Evolutionary conservation across 2,329 filamentous ascomycete species (phyloP), one percentile per base, ranked within the genome.

Genomic region (Penicillium fuscoglaucum): DNA sequence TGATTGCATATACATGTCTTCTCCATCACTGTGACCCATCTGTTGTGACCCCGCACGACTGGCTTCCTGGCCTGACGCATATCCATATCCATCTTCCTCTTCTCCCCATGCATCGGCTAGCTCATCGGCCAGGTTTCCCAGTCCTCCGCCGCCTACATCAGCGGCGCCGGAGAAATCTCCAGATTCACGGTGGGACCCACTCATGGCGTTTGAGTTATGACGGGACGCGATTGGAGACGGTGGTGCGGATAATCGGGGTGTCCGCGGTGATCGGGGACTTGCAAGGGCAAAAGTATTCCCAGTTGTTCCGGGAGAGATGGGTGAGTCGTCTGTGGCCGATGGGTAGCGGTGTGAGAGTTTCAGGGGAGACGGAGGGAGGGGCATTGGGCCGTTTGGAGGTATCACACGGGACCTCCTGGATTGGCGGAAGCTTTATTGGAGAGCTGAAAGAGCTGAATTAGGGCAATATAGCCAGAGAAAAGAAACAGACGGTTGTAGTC

Each of bases 121-220:
- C 68, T 88, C 86, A 67, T 88, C 86, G 29, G 86, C 86, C 51
- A 88, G 71, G 62, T 83, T 87, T 26, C 85, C 85, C 52, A 86
- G 71, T 10, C 83, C 84, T 44, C 78, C 76, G 2, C 71, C 73
- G 6, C 62, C 55, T n/a, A 65, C 64, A 31, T 72, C 71, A 44
- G 65, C 57, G 24, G 66, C 52, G 15, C 58, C 64, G n/a, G 71
- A 70, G 62, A 75, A 77, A 57, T 78, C 76, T 58, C 71, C 75
- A 13, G 75, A 75, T 61, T 72, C 72, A 37, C 76, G 72, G 17
- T 71, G 65, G 29, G 69, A 71, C 31, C 70, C 73, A 57, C 70
- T 74, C 65, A 74, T 70, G 26, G 68, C 68, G 49, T 71, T 72
- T 48, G 73, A 69, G 54, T 72, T 73, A 50, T 72, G 75, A 52